Percentiles rank a stretch among this genome's conserved stretches.
These are phyloP conservation scores for Chlorella sp. DNA, from an alignment of 139 green algal genomes.

Conservation along the genomic window DNA sequence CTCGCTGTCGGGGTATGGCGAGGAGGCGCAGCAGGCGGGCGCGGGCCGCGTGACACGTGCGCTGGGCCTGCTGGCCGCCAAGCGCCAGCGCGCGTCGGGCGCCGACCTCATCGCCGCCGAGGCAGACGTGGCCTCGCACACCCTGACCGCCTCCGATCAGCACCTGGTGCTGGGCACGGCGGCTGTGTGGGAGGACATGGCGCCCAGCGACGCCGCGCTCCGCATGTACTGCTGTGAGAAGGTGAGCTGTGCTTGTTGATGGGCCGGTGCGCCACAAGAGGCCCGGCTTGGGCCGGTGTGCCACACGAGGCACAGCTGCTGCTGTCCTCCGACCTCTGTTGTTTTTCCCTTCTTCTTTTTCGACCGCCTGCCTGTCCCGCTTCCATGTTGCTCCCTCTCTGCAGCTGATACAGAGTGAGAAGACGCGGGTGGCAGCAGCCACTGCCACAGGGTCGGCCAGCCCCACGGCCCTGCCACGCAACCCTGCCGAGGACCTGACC, in stretches of 20 bases:
- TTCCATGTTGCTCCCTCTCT: background rate
- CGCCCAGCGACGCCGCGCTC: constrained; percentile 6
- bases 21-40: background rate
- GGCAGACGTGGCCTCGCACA: constrained; percentile 7
- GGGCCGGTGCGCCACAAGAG: background rate
- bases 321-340: background rate
- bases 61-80: constrained; percentile 17
- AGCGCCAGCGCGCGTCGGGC: constrained; percentile 1
- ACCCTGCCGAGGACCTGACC: constrained; percentile 27
- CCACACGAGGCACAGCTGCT: background rate
- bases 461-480: constrained; percentile 1
- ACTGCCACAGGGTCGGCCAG: background rate
- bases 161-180: constrained; percentile 21
- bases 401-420: constrained; percentile 2
- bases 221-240: constrained; percentile 24
- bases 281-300: background rate
- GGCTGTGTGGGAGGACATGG: constrained; percentile 18
- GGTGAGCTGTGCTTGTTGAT: background rate
- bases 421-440: background rate
- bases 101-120: constrained; percentile 2
- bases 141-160: constrained; percentile 10
- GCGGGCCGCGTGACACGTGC: background rate
- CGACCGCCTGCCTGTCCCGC: background rate
- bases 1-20: background rate
- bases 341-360: background rate